Evolutionary conservation across 2,329 filamentous ascomycete genomes (phyloP).

Genomic region (Stemphylium beticola): DNA sequence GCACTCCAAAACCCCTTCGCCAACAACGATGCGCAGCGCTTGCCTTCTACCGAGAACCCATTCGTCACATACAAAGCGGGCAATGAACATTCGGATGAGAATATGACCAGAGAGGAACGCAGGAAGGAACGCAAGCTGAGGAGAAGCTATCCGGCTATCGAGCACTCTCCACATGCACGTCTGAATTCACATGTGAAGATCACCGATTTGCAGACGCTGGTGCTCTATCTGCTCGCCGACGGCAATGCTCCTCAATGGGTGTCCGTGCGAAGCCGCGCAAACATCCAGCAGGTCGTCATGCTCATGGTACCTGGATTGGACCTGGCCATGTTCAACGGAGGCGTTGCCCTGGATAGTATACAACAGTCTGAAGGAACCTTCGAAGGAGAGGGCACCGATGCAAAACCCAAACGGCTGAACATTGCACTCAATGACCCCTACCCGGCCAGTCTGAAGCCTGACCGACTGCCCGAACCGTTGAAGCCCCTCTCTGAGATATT

Average conservation of each 20-base stretch:
- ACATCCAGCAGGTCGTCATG: conserved; percentile 76
- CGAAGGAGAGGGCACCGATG: conserved; percentile 16
- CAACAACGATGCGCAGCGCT: conserved; percentile 14
- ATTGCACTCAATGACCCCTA: conserved; percentile 59
- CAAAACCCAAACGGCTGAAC: conserved; percentile 37
- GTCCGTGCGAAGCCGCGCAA: conserved; percentile 62
- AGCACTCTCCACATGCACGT: conserved; percentile 60
- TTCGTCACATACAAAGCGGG: conserved; percentile 21
- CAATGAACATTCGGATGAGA: conserved; percentile 5
- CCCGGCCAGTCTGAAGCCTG: conserved; percentile 51
- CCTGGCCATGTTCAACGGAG: conserved; percentile 81
- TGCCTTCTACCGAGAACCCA: conserved; percentile 22
- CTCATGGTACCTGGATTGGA: conserved; percentile 94
- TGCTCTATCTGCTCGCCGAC: conserved; percentile 67
- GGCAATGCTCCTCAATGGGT: conserved; percentile 67
- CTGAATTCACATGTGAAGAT: conserved; percentile 63
- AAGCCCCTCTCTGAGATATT: conserved; percentile 82
- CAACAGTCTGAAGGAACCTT: neutral
- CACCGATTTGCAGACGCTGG: conserved; percentile 63
- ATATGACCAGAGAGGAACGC: conserved; percentile 27
- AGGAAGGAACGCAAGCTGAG: conserved; percentile 42
- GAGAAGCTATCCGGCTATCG: conserved; percentile 51
- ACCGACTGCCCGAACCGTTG: conserved; percentile 51
- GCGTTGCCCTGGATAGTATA: conserved; percentile 28
- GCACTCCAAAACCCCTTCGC: conserved; percentile 25